These are phyloP conservation scores for Prunus davidiana DNA, from an alignment of 306 rosid species.

Conservation along the genomic window DNA sequence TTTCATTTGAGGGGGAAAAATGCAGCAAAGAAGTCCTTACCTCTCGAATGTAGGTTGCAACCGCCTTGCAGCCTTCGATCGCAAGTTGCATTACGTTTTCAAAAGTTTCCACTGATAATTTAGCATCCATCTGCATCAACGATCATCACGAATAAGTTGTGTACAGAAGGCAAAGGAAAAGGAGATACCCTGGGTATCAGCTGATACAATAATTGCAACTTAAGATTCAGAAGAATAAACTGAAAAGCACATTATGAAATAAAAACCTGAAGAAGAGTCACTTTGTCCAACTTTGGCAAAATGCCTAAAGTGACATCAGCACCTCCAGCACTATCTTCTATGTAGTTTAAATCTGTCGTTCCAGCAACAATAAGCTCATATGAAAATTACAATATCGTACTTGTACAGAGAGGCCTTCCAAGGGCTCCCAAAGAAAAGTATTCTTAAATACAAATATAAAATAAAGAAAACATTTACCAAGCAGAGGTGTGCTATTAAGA, in stretches of 20 bases:
- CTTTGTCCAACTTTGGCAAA: constrained; percentile 80
- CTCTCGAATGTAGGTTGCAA: constrained; percentile 71
- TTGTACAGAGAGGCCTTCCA: neutral
- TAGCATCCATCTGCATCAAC: constrained; percentile 77
- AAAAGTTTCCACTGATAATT: constrained; percentile 72
- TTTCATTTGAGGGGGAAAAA: neutral
- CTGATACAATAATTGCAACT: neutral
- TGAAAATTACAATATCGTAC: neutral
- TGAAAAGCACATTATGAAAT: neutral
- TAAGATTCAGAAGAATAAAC: neutral
- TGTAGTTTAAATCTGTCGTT: constrained; percentile 75
- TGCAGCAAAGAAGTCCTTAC: constrained; percentile 34
- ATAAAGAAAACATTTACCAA: constrained; percentile 44
- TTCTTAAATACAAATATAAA: neutral
- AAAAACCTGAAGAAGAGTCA: constrained; percentile 82
- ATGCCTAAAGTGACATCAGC: constrained; percentile 88
- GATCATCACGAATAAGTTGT: constrained; percentile 13
- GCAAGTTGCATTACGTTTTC: constrained; percentile 88
- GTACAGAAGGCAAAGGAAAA: neutral
- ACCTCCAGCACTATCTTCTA: constrained; percentile 97
- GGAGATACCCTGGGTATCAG: neutral
- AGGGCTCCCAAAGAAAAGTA: neutral
- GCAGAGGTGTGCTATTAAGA: constrained; percentile 82
- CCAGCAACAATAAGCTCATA: constrained; percentile 19
- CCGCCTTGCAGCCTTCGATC: constrained; percentile 90